Evolutionary conservation across 2,329 filamentous ascomycete genomes (phyloP).

Genomic region (Aureobasidium sp.): DNA sequence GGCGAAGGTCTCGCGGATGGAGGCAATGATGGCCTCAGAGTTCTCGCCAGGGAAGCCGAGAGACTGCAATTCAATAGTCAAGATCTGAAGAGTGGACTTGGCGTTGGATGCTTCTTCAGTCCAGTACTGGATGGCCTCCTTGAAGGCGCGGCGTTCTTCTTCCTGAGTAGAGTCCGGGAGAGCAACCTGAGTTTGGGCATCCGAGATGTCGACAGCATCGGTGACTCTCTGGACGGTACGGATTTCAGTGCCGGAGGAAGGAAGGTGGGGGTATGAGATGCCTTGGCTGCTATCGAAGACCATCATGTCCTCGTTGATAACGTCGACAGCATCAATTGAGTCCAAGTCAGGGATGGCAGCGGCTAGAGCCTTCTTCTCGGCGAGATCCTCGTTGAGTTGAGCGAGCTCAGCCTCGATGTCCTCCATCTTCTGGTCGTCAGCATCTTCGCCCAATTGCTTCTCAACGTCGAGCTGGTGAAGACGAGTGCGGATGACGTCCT

Average conservation of each 20-base stretch:
- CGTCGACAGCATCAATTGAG: conserved; percentile 15
- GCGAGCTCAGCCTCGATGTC: conserved; percentile 21
- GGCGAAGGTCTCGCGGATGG: conserved; percentile 34
- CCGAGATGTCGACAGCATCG: conserved; percentile 5
- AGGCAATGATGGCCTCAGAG: conserved; percentile 28
- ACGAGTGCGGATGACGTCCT: conserved; percentile 23
- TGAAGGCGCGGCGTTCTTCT: conserved; percentile 25
- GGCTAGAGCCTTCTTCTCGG: conserved; percentile 9
- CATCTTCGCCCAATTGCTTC: conserved; percentile 31
- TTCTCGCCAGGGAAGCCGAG: conserved; percentile 32
- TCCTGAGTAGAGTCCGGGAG: conserved; percentile 17
- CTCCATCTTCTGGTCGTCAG: conserved; percentile 26
- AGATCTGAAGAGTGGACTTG: conserved; percentile 32
- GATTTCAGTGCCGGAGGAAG: conserved; percentile 9
- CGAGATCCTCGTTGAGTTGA: conserved; percentile 22
- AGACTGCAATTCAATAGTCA: conserved; percentile 36
- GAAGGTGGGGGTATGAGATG: conserved; percentile 20
- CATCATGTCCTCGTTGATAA: conserved; percentile 23
- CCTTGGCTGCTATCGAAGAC: conserved; percentile 22
- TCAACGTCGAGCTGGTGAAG: conserved; percentile 30
- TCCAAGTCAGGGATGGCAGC: conserved; percentile 11
- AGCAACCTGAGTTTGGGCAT: conserved; percentile 13
- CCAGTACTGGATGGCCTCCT: conserved; percentile 33
- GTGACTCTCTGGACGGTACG: neutral
- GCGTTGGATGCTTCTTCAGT: conserved; percentile 30